Conservation (phyloP, 2,329 filamentous ascomycete genomes). For the Eutypa lata region DNA sequence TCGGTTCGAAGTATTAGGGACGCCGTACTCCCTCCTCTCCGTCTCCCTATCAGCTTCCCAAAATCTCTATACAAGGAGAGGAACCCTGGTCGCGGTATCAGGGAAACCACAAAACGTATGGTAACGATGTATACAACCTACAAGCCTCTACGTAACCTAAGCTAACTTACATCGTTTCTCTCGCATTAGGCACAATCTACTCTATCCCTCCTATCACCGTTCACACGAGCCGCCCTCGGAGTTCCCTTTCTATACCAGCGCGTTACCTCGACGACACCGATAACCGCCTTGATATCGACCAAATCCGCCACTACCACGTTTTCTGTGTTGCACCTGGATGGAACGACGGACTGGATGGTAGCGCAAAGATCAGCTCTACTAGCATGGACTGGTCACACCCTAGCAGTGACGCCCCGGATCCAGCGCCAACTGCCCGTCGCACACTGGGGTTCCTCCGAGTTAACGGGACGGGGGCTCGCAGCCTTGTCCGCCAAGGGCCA, state of each 20-base stretch:
- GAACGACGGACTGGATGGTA: slow-evolving; percentile 92
- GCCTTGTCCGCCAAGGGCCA: slow-evolving; percentile 85
- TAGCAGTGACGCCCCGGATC: slow-evolving; percentile 71
- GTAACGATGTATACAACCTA: background rate
- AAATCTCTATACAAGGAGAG: slow-evolving; percentile 85
- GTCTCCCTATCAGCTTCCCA: slow-evolving; percentile 92
- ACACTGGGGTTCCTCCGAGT: slow-evolving; percentile 86
- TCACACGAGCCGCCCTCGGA: slow-evolving; percentile 74
- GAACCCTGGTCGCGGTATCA: slow-evolving; percentile 84
- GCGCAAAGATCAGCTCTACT: slow-evolving; percentile 82
- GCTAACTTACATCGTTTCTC: background rate
- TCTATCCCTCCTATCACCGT: slow-evolving; percentile 79
- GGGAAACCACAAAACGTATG: slow-evolving; percentile 87
- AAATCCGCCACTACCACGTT: slow-evolving; percentile 86
- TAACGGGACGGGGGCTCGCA: slow-evolving; percentile 84
- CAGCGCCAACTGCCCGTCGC: slow-evolving; percentile 73
- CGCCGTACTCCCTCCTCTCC: slow-evolving; percentile 89
- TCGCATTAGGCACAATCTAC: slow-evolving; percentile 73
- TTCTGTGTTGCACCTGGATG: slow-evolving; percentile 83
- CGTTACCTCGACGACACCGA: slow-evolving; percentile 80
- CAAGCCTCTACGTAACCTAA: background rate
- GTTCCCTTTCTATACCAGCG: slow-evolving; percentile 95
- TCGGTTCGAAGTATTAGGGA: slow-evolving; percentile 87
- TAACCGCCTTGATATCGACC: slow-evolving; percentile 84
- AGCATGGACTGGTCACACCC: slow-evolving; percentile 93